These are phyloP conservation scores for Penicillium sp. DNA, from an alignment of 2,329 filamentous ascomycete species.

Conservation along the genomic window DNA sequence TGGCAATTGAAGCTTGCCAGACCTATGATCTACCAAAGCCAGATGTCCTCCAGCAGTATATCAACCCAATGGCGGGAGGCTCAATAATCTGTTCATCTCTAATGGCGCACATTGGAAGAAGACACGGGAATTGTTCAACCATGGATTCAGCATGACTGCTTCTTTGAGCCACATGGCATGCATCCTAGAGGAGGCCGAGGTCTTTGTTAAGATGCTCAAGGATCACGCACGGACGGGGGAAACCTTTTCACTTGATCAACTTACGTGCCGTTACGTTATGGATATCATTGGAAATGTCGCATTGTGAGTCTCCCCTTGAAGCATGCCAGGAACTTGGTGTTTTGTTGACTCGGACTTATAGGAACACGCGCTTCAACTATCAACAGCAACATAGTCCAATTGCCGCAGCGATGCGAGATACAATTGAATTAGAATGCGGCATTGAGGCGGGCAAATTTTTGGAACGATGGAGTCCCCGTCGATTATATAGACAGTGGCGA, in stretches of 20 bases:
- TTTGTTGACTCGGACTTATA: background rate
- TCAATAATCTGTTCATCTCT: background rate
- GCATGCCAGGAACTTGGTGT: background rate
- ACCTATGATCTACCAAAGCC: background rate
- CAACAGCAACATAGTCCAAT: background rate
- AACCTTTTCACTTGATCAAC: background rate
- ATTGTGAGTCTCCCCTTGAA: background rate
- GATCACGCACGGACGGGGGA: background rate
- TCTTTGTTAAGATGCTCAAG: background rate
- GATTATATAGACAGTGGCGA: background rate
- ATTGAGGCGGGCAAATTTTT: background rate
- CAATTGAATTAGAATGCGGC: background rate
- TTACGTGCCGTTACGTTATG: background rate
- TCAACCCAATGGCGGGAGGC: background rate
- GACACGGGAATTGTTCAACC: background rate
- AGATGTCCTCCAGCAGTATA: background rate
- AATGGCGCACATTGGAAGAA: background rate
- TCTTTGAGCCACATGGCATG: background rate
- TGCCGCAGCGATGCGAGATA: background rate
- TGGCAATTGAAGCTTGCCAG: background rate
- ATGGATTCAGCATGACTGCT: background rate
- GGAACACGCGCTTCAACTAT: background rate
- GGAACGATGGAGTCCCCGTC: background rate
- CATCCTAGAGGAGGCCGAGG: background rate
- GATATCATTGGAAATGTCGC: background rate